A percentile compares a stretch with the other conserved stretches of the same genome.
phyloP scores from a whole-genome alignment of 208 protist species.

The Naegleria lovaniensis region DNA sequence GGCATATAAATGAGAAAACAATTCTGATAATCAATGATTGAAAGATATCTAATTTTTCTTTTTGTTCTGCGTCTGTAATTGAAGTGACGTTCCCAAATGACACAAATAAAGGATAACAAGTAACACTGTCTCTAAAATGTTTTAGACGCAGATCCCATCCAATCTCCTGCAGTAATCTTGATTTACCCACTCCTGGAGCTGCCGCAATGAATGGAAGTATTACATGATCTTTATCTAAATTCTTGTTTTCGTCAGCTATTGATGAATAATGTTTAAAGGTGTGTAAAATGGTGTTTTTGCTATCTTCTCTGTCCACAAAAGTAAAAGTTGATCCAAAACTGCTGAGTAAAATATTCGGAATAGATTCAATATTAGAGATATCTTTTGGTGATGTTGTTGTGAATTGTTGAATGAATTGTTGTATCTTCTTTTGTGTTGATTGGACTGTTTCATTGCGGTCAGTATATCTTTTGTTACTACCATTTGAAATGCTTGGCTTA shows the following conservation, averaged over 20 bases:
- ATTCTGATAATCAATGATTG: neutral
- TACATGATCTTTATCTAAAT: neutral
- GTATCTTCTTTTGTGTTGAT: too few species aligned
- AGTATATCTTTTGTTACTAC: too few species aligned
- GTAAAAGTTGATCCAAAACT: neutral
- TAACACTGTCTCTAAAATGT: neutral
- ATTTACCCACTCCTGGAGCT: neutral
- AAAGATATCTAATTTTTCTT: too few species aligned
- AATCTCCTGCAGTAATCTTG: neutral
- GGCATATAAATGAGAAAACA: neutral
- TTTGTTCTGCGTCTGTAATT: neutral
- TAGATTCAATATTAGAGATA: too few species aligned
- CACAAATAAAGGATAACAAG: neutral
- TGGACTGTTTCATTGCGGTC: too few species aligned
- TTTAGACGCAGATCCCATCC: neutral
- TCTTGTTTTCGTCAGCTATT: neutral
- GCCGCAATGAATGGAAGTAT: neutral
- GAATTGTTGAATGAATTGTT: too few species aligned
- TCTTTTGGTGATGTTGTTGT: too few species aligned
- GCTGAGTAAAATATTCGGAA: too few species aligned
- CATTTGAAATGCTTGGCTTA: too few species aligned
- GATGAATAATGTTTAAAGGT: neutral
- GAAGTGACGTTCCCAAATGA: neutral
- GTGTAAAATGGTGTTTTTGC: neutral
- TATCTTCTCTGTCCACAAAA: neutral